A percentile compares a stretch with the other conserved stretches of the same genome.
Conservation (phyloP, 2,329 filamentous ascomycete genomes). For the Rhynchosporium agropyri region DNA sequence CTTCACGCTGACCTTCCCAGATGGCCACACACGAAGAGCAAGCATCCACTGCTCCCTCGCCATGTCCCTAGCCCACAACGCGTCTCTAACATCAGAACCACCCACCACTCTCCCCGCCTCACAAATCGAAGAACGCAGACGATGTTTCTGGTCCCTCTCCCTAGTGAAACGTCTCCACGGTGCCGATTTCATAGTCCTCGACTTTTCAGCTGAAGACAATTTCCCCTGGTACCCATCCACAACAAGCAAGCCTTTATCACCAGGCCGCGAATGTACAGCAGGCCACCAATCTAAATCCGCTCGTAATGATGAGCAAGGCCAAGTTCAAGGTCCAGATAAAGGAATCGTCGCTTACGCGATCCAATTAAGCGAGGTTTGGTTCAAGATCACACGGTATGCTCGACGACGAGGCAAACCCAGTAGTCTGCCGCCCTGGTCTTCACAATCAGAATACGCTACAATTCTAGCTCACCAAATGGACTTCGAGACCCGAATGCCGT, state of each 20-base stretch:
- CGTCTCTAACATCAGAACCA: slow-evolving; percentile 47
- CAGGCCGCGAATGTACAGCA: slow-evolving; percentile 19
- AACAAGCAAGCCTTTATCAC: slow-evolving; percentile 36
- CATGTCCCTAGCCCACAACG: slow-evolving; percentile 49
- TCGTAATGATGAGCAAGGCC: slow-evolving; percentile 22
- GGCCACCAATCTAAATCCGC: too few relatives aligned
- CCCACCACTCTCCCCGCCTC: slow-evolving; percentile 24
- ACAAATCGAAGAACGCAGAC: slow-evolving; percentile 39
- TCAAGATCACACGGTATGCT: slow-evolving; percentile 51
- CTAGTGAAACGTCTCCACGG: slow-evolving; percentile 42
- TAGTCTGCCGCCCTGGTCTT: slow-evolving; percentile 51
- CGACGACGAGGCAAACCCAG: slow-evolving; percentile 49
- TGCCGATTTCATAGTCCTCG: slow-evolving; percentile 46
- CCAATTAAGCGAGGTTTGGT: slow-evolving; percentile 52
- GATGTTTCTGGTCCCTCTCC: slow-evolving; percentile 43
- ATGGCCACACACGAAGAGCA: slow-evolving; percentile 50
- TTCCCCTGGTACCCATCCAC: slow-evolving; percentile 47
- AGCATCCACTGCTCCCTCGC: slow-evolving; percentile 50
- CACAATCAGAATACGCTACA: slow-evolving; percentile 54
- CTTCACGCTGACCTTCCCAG: slow-evolving; percentile 34
- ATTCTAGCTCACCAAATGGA: slow-evolving; percentile 55
- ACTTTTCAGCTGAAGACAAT: slow-evolving; percentile 43
- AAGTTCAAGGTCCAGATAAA: slow-evolving; percentile 29
- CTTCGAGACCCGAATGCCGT: slow-evolving; percentile 53
- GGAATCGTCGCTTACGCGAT: slow-evolving; percentile 51